Conservation (phyloP, 495 filamentous ascomycete species). For the Aspergillus ostianus region DNA sequence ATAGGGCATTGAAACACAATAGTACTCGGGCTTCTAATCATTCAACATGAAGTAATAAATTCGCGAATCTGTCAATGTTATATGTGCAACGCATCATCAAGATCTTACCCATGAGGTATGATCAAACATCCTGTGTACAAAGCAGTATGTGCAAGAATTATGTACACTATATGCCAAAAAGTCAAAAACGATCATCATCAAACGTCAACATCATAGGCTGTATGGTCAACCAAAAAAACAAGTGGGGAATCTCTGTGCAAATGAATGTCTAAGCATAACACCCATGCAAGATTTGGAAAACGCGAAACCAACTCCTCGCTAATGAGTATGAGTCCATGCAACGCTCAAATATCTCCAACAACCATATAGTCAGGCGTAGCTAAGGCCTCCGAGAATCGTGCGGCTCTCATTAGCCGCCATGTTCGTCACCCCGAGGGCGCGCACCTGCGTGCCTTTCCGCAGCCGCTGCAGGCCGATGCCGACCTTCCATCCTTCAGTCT, state of each 20-base stretch:
- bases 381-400: conserved; percentile 20
- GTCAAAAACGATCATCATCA: background rate
- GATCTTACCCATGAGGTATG: background rate
- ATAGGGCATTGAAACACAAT: too few relatives aligned
- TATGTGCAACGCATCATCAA: background rate
- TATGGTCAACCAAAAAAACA: conserved; percentile 7
- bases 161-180: background rate
- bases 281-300: conserved; percentile 2
- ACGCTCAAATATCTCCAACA: background rate
- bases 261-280: conserved; percentile 8
- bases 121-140: background rate
- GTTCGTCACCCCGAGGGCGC: conserved; percentile 57
- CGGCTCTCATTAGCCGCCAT: conserved; percentile 19
- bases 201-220: background rate
- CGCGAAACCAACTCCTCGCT: conserved; percentile 8
- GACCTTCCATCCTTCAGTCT: conserved; percentile 93
- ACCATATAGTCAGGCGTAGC: conserved; percentile 12
- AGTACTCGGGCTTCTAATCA: too few relatives aligned
- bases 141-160: conserved; percentile 5
- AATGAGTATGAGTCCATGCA: background rate
- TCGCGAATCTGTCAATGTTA: too few relatives aligned
- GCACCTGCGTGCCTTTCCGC: conserved; percentile 65
- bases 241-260: conserved; percentile 13
- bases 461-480: conserved; percentile 75
- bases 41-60: too few relatives aligned